Percentiles rank a stretch among this genome's conserved stretches.
phyloP scores from a whole-genome alignment of 805 yeast genomes.

The Yarrowia bubula region DNA sequence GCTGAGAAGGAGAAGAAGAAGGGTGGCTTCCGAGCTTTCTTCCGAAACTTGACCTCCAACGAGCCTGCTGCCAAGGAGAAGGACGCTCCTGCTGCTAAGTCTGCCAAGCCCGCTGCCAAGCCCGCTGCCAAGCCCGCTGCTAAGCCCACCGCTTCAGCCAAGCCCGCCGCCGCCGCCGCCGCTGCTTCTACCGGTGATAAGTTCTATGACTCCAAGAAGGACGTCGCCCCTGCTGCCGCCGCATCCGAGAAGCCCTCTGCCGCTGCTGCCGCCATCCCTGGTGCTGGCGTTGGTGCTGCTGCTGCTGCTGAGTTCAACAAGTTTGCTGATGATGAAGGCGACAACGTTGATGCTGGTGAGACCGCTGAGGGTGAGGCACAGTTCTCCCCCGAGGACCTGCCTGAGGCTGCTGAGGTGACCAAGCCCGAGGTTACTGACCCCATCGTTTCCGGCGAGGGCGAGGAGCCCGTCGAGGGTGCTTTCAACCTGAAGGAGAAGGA shows the following conservation, averaged over 20 bases:
- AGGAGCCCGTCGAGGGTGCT: conserved; percentile 2
- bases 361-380: conserved; percentile 9
- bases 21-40: conserved; percentile 26
- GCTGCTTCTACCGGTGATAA: conserved; percentile 9
- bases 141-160: background rate
- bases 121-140: conserved; percentile 8
- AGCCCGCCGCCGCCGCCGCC: conserved; percentile 14
- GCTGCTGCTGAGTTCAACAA: conserved; percentile 21
- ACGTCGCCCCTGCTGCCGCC: background rate
- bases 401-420: conserved; percentile 13
- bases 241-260: conserved; percentile 1
- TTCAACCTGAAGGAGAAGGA: conserved; percentile 18
- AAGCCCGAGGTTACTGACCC: conserved; percentile 3
- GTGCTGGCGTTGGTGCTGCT: conserved; percentile 22
- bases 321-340: conserved; percentile 9
- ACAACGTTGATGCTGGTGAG: conserved; percentile 5
- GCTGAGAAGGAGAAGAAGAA: conserved; percentile 23
- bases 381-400: conserved; percentile 2
- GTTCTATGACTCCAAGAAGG: conserved; percentile 24
- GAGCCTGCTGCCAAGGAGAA: conserved; percentile 26
- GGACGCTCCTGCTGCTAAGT: background rate
- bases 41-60: conserved; percentile 2
- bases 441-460: background rate
- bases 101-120: background rate
- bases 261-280: conserved; percentile 16